Conservation (phyloP, 305 asterid species). For the Striga hermonthica region DNA sequence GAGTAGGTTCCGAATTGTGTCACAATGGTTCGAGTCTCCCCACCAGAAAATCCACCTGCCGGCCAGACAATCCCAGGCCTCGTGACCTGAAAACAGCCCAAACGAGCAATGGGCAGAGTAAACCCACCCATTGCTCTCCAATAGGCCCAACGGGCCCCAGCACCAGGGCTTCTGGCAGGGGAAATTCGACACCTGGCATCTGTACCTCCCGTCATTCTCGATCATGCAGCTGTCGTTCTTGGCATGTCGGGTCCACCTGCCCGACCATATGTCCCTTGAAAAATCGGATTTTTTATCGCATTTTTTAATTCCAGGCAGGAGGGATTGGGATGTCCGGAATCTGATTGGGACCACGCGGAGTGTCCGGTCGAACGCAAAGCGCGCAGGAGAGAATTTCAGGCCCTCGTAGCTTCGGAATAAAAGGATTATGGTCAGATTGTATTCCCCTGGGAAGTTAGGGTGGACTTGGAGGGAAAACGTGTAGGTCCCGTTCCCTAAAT, state of each 20-base stretch:
- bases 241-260: constrained; percentile 88
- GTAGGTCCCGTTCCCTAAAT: constrained; percentile 71
- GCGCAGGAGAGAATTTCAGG: constrained; percentile 59
- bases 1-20: constrained; percentile 69
- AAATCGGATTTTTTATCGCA: constrained; percentile 56
- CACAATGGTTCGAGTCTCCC: constrained; percentile 97
- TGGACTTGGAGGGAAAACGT: constrained; percentile 74
- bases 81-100: constrained; percentile 44
- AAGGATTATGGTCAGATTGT: constrained; percentile 66
- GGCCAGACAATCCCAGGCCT: constrained; percentile 65
- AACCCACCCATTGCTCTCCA: constrained; percentile 96
- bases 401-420: constrained; percentile 70
- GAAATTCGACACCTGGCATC: constrained; percentile 66
- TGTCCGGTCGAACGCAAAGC: constrained; percentile 60
- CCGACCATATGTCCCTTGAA: constrained; percentile 68
- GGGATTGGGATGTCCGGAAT: constrained; percentile 42
- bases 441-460: constrained; percentile 76
- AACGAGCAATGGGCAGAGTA: constrained; percentile 95
- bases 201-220: constrained; percentile 66
- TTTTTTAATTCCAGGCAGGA: constrained; percentile 41
- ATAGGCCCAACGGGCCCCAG: constrained; percentile 56
- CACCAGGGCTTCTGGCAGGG: constrained; percentile 84
- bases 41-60: constrained; percentile 93
- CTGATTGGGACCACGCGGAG: constrained; percentile 55
- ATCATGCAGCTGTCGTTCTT: constrained; percentile 62